phyloP scores from a whole-genome alignment of 2,329 filamentous ascomycete species.

The Alternaria sp. region DNA sequence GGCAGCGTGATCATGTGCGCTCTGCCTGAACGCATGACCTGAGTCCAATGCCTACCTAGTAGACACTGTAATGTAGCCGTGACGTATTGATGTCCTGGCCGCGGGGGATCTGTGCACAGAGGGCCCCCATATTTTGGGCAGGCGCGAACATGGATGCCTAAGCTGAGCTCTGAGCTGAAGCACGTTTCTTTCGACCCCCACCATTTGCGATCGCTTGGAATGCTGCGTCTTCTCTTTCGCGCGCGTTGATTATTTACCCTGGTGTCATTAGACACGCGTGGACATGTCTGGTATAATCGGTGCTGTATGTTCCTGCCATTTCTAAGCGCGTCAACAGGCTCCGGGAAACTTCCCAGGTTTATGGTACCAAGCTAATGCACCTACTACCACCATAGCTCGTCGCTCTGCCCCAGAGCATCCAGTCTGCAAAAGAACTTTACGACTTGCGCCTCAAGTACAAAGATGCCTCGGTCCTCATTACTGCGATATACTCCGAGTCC shows the following conservation, averaged over 20 bases:
- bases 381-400: slow-evolving; percentile 18
- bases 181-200: neutral
- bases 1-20: neutral
- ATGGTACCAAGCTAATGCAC: slow-evolving; percentile 8
- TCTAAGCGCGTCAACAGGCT: neutral
- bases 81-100: neutral
- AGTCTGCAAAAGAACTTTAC: slow-evolving; percentile 40
- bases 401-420: slow-evolving; percentile 34
- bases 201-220: neutral
- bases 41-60: neutral
- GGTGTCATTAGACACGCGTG: neutral
- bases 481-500: slow-evolving; percentile 43
- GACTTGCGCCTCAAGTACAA: slow-evolving; percentile 39
- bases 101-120: slow-evolving; percentile 13
- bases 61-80: neutral
- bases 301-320: slow-evolving; percentile 9
- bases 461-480: slow-evolving; percentile 40
- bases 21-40: neutral
- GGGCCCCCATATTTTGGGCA: neutral
- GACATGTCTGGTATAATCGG: slow-evolving; percentile 11
- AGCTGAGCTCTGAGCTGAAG: neutral
- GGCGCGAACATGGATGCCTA: neutral
- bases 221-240: neutral
- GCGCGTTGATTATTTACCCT: neutral
- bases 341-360: neutral